These are phyloP conservation scores for Rugosomyces carneus DNA, from an alignment of 1,284 basidiomycete species.

Conservation along the genomic window DNA sequence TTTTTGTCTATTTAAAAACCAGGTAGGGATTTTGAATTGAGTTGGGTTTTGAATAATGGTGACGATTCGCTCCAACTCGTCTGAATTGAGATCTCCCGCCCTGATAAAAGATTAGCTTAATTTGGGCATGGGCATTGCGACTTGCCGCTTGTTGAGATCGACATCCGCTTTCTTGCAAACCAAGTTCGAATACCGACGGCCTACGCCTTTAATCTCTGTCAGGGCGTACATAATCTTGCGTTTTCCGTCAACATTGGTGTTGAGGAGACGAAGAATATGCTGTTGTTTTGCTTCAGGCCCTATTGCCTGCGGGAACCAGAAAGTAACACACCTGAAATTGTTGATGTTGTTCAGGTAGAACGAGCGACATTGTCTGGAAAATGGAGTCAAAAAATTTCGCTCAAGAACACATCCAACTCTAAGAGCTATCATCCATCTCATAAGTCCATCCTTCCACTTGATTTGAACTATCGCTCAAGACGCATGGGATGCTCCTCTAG, in stretches of 20 bases:
- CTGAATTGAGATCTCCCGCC: slow-evolving; percentile 41
- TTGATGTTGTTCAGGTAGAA: slow-evolving; percentile 87
- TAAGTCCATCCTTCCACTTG: slow-evolving; percentile 11
- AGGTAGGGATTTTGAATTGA: slow-evolving; percentile 98
- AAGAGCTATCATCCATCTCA: slow-evolving; percentile 15
- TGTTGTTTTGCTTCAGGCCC: slow-evolving; percentile 26
- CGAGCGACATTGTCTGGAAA: slow-evolving; percentile 72
- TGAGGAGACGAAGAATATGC: slow-evolving; percentile 98
- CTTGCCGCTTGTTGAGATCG: slow-evolving; percentile 96
- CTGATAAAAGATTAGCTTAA: slow-evolving; percentile 18
- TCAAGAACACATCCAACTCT: slow-evolving; percentile 14
- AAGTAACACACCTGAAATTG: slow-evolving; percentile 75
- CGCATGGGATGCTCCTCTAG: not conserved
- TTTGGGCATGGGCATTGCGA: slow-evolving; percentile 26
- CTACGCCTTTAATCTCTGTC: slow-evolving; percentile 99
- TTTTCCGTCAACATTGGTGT: slow-evolving; percentile 99
- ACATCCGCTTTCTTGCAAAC: slow-evolving; percentile 99
- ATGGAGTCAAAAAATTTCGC: slow-evolving; percentile 14
- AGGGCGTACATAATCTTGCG: slow-evolving; percentile 97
- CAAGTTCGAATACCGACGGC: slow-evolving; percentile 96
- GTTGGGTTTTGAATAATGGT: slow-evolving; percentile 99
- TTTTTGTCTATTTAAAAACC: slow-evolving; percentile 99
- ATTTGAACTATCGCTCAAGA: slow-evolving; percentile 1
- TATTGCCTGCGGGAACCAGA: not conserved
- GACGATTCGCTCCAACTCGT: slow-evolving; percentile 97